Evolutionary conservation across 805 yeast genomes (phyloP).

Genomic region (Metschnikowia shivogae): DNA sequence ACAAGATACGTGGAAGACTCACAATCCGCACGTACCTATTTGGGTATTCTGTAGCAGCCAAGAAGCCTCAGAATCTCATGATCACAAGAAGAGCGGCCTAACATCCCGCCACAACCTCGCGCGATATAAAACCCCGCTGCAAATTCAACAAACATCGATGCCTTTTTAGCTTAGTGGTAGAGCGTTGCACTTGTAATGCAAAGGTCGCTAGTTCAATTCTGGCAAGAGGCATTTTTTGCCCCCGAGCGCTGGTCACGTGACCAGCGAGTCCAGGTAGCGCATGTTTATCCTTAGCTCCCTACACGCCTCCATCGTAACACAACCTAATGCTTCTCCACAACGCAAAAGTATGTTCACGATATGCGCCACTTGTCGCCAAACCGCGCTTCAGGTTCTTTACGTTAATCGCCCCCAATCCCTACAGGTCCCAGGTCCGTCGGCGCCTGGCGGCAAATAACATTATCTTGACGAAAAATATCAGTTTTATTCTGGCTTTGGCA

Average conservation of each 20-base stretch:
- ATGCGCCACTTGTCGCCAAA: background rate
- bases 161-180: conserved; percentile 99
- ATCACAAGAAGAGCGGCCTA: no score
- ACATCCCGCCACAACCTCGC: no score
- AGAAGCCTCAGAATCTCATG: no score
- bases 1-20: no score
- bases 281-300: background rate
- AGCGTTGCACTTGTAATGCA: conserved; percentile 99
- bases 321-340: background rate
- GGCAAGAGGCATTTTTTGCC: conserved; percentile 27
- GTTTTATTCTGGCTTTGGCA: conserved; percentile 46
- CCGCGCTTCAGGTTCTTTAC: background rate
- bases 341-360: background rate
- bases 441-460: conserved; percentile 9
- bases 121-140: no score
- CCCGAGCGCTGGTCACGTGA: background rate
- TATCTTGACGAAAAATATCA: conserved; percentile 25
- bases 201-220: conserved; percentile 71
- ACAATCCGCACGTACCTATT: no score
- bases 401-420: conserved; percentile 3
- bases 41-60: no score
- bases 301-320: background rate
- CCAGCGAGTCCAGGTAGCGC: background rate
- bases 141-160: no score
- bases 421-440: conserved; percentile 3